A percentile compares a stretch with the other conserved stretches of the same genome.
phyloP scores from a whole-genome alignment of 306 rosid species.

The Bauhinia variegata region DNA sequence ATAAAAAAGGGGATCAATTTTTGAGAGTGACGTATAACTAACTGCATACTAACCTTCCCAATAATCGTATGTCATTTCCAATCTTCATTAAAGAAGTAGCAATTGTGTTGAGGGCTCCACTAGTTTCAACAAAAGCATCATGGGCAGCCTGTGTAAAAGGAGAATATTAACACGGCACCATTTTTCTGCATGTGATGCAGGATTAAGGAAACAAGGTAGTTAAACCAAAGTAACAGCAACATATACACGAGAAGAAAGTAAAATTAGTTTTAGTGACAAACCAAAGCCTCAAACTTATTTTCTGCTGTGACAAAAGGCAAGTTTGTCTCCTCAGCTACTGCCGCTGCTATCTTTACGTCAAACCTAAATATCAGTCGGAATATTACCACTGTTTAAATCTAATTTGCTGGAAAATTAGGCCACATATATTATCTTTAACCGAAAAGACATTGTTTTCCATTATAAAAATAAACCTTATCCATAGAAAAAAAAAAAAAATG shows the following conservation, averaged over 20 bases:
- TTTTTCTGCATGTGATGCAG: slow-evolving; percentile 32
- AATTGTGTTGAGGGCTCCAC: slow-evolving; percentile 90
- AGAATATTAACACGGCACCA: slow-evolving; percentile 29
- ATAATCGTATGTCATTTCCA: slow-evolving; percentile 88
- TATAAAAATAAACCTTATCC: slow-evolving; percentile 15
- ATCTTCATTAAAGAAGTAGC: slow-evolving; percentile 92
- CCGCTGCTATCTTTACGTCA: slow-evolving; percentile 92
- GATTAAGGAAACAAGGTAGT: slow-evolving; percentile 21
- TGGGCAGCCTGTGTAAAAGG: slow-evolving; percentile 89
- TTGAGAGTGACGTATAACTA: slow-evolving; percentile 1
- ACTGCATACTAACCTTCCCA: slow-evolving; percentile 82
- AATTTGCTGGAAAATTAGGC: slow-evolving; percentile 2
- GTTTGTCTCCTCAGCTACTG: slow-evolving; percentile 89
- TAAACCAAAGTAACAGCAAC: slow-evolving; percentile 14
- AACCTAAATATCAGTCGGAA: slow-evolving; percentile 57
- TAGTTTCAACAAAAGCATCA: slow-evolving; percentile 92
- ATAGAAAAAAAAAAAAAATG: slow-evolving; percentile 10
- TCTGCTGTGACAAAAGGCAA: slow-evolving; percentile 92
- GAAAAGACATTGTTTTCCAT: slow-evolving; percentile 10
- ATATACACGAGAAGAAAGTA: slow-evolving; percentile 14
- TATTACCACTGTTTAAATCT: slow-evolving; percentile 23
- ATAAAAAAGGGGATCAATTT: background rate
- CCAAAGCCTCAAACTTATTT: slow-evolving; percentile 99
- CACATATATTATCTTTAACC: slow-evolving; percentile 11
- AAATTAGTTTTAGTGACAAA: slow-evolving; percentile 47